phyloP scores from a whole-genome alignment of 208 protist genomes.

The Ichthyophonus hoferi region DNA sequence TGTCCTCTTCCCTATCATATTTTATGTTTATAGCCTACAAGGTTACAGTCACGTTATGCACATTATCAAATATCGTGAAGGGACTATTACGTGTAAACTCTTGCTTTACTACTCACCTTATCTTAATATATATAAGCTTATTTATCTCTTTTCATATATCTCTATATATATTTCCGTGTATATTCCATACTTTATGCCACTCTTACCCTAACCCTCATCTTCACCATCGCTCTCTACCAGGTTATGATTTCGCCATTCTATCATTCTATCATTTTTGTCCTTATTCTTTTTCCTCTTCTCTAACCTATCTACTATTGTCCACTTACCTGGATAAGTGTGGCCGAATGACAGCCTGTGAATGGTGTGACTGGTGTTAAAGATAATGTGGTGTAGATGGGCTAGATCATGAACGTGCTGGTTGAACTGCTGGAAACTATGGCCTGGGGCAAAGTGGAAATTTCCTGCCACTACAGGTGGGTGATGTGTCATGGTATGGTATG shows the following conservation, averaged over 20 bases:
- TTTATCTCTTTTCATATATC: background rate
- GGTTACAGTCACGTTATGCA: too few relatives aligned
- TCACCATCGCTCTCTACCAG: background rate
- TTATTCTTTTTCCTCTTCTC: too few relatives aligned
- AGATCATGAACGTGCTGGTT: constrained; percentile 68
- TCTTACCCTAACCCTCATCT: background rate
- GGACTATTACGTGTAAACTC: too few relatives aligned
- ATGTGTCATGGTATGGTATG: constrained; percentile 3
- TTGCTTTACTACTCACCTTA: too few relatives aligned
- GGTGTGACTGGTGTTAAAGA: constrained; percentile 63
- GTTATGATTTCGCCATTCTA: background rate
- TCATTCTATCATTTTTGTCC: background rate
- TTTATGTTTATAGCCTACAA: too few relatives aligned
- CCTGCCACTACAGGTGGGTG: constrained; percentile 57
- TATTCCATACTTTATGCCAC: background rate
- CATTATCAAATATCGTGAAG: too few relatives aligned
- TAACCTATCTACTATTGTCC: too few relatives aligned
- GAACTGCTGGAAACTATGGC: constrained; percentile 56
- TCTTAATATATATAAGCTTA: too few relatives aligned
- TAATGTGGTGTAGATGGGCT: background rate
- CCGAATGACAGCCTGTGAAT: constrained; percentile 68
- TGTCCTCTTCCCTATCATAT: too few relatives aligned
- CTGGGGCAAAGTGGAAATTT: constrained; percentile 71
- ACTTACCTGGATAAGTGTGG: constrained; percentile 49
- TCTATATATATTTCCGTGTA: background rate